phyloP scores from a whole-genome alignment of 2,329 filamentous ascomycete genomes.

The Fusarium dimerum region DNA sequence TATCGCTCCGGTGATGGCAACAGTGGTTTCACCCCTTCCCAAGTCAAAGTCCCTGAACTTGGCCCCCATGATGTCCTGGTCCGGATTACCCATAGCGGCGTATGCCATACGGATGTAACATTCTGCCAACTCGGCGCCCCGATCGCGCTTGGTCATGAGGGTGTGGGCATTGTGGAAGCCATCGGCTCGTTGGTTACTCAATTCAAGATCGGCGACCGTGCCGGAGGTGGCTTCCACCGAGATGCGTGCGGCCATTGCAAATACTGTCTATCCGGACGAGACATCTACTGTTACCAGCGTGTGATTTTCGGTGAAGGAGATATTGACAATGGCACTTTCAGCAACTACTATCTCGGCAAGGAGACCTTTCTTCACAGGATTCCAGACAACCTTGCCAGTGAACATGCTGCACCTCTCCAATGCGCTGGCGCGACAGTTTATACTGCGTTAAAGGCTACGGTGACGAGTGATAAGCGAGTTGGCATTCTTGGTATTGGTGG shows the following conservation, averaged over 20 bases:
- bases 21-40: not conserved
- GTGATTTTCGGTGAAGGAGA: conserved; percentile 12
- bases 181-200: conserved; percentile 43
- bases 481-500: conserved; percentile 8
- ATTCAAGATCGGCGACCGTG: conserved; percentile 48
- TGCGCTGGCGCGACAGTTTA: conserved; percentile 11
- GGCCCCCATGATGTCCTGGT: conserved; percentile 13
- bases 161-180: conserved; percentile 48
- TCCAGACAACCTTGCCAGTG: conserved; percentile 4
- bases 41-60: conserved; percentile 4
- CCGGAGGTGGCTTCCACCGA: conserved; percentile 43
- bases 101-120: conserved; percentile 8
- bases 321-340: conserved; percentile 11
- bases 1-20: conserved; percentile 3
- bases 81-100: conserved; percentile 12
- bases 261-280: conserved; percentile 40
- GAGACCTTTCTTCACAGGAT: conserved; percentile 10
- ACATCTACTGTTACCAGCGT: conserved; percentile 12
- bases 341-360: conserved; percentile 5
- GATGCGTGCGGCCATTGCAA: conserved; percentile 51
- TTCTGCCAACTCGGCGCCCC: not conserved
- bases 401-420: conserved; percentile 11
- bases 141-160: conserved; percentile 51
- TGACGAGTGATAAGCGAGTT: not conserved
- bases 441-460: conserved; percentile 3